A percentile compares a stretch with the other conserved stretches of the same genome.
Conservation (phyloP, 352 stramenopile species). For the Phytophthora crassamura region DNA sequence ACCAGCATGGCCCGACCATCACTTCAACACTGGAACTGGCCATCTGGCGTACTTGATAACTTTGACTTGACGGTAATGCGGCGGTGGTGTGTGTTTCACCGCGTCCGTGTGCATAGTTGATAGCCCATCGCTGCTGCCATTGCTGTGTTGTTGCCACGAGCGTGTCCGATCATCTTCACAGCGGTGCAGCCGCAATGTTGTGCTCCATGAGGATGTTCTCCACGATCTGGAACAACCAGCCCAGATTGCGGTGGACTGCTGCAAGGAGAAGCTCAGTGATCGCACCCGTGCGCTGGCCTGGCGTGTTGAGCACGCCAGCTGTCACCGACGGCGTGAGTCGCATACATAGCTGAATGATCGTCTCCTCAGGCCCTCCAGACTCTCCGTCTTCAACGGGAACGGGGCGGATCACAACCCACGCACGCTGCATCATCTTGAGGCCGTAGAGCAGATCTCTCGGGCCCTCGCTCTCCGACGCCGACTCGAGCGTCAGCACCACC, state of each 20-base stretch:
- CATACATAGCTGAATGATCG: conserved; percentile 63
- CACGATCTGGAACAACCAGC: conserved; percentile 55
- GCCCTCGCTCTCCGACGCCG: conserved; percentile 42
- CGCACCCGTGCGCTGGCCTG: conserved; percentile 34
- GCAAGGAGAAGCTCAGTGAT: conserved; percentile 60
- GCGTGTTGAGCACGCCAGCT: conserved; percentile 14
- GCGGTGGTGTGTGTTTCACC: too few relatives aligned
- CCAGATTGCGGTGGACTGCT: conserved; percentile 52
- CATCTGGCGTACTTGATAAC: not conserved
- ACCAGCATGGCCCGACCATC: not conserved
- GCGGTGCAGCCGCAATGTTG: conserved; percentile 11
- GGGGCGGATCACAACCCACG: conserved; percentile 46
- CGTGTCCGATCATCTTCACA: conserved; percentile 1
- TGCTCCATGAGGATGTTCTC: conserved; percentile 67
- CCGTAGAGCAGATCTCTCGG: conserved; percentile 41
- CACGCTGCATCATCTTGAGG: conserved; percentile 50
- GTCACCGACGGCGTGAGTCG: conserved; percentile 52
- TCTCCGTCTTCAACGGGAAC: conserved; percentile 22
- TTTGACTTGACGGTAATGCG: not conserved
- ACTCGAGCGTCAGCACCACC: conserved; percentile 38
- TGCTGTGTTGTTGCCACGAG: too few relatives aligned
- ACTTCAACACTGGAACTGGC: not conserved
- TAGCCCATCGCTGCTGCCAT: not conserved
- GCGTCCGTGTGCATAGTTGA: not conserved
- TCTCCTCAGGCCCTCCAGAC: conserved; percentile 24